Percentiles rank a stretch among this genome's conserved stretches.
Evolutionary conservation across 495 filamentous ascomycete species (phyloP).

Genomic region (Tuber borchii): DNA sequence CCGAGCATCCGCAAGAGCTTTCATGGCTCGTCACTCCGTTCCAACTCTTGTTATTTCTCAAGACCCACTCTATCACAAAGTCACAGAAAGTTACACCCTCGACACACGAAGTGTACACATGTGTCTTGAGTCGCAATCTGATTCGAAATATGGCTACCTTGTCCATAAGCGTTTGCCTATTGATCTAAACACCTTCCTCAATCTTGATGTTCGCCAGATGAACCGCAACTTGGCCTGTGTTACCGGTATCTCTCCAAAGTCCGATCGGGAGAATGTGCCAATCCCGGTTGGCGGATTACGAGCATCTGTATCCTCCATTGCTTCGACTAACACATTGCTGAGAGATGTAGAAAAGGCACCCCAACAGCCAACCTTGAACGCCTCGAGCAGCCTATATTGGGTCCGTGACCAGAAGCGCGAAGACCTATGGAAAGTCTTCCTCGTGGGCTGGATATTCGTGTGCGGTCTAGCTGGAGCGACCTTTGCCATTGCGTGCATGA

Average conservation of each 20-base stretch:
- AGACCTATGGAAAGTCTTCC: conserved; percentile 38
- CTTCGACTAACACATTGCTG: conserved; percentile 35
- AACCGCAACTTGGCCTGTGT: conserved; percentile 68
- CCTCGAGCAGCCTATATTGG: conserved; percentile 32
- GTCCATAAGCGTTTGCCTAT: conserved; percentile 60
- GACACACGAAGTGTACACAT: conserved; percentile 58
- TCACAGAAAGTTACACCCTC: conserved; percentile 47
- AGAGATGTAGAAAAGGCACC: conserved; percentile 41
- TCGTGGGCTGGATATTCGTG: conserved; percentile 37
- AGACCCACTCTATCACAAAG: conserved; percentile 50
- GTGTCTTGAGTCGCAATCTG: conserved; percentile 59
- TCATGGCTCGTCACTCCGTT: conserved; percentile 60
- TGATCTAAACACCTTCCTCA: conserved; percentile 65
- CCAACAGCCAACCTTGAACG: conserved; percentile 26
- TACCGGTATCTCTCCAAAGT: conserved; percentile 44
- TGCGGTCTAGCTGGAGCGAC: conserved; percentile 37
- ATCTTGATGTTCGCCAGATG: conserved; percentile 65
- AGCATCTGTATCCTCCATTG: conserved; percentile 27
- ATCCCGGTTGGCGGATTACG: conserved; percentile 32
- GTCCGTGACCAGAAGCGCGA: conserved; percentile 37
- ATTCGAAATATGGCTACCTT: conserved; percentile 48
- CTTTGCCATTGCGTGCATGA: conserved; percentile 40
- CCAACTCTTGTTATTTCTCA: conserved; percentile 64
- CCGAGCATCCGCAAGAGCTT: conserved; percentile 52
- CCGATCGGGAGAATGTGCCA: conserved; percentile 27